These are phyloP conservation scores for Salvia rosmarinus DNA, from an alignment of 257 asterid genomes.

Conservation along the genomic window DNA sequence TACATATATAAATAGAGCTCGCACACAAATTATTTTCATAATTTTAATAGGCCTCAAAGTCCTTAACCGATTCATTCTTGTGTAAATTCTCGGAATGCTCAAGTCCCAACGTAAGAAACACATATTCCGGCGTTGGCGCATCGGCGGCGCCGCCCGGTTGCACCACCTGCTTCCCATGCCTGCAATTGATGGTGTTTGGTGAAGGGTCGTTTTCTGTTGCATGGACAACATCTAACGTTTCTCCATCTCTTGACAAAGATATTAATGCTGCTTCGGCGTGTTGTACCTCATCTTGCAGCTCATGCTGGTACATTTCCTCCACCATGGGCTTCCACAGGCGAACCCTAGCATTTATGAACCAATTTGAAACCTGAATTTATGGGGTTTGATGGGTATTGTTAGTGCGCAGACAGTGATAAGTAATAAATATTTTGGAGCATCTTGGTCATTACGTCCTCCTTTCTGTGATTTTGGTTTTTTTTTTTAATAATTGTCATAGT, in stretches of 20 bases:
- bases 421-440: slow-evolving; percentile 25
- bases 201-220: slow-evolving; percentile 52
- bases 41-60: slow-evolving; percentile 50
- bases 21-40: background rate
- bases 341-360: slow-evolving; percentile 97
- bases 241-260: no score
- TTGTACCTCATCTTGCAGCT: slow-evolving; percentile 35
- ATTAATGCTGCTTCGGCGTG: background rate
- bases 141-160: slow-evolving; percentile 6
- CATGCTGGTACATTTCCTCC: slow-evolving; percentile 80
- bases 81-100: slow-evolving; percentile 59
- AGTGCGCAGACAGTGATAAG: no score
- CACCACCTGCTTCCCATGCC: slow-evolving; percentile 30
- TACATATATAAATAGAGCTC: no score
- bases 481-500: no score
- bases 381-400: no score
- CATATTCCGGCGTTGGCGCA: slow-evolving; percentile 37
- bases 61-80: slow-evolving; percentile 53
- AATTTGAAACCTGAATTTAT: slow-evolving; percentile 68
- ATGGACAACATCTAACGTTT: no score
- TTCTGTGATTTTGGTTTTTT: no score
- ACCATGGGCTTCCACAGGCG: slow-evolving; percentile 93
- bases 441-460: slow-evolving; percentile 14
- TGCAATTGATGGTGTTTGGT: background rate
- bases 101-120: slow-evolving; percentile 69